phyloP scores from a whole-genome alignment of 2,329 filamentous ascomycete genomes.

The Pseudogymnoascus sp. region DNA sequence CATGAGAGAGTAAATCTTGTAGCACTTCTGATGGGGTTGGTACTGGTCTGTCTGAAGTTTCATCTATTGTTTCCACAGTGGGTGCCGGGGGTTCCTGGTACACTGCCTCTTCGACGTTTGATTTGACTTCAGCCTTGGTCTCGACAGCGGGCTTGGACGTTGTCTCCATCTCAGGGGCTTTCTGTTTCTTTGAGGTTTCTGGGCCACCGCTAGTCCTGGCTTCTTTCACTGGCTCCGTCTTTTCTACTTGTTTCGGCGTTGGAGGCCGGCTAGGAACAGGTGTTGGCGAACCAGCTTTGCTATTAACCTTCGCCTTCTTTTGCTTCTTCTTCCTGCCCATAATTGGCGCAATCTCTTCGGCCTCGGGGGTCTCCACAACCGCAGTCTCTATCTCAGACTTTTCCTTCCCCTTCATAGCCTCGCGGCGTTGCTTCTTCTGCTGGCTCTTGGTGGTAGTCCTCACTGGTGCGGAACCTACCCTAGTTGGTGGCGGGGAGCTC shows the following conservation, averaged over 20 bases:
- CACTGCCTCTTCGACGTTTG: conserved; percentile 15
- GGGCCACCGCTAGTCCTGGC: not conserved
- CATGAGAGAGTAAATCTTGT: conserved; percentile 31
- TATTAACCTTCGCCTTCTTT: conserved; percentile 60
- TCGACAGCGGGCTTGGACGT: conserved; percentile 14
- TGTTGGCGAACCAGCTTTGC: conserved; percentile 22
- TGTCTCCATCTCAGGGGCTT: conserved; percentile 15
- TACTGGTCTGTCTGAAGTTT: conserved; percentile 24
- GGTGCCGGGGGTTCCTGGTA: conserved; percentile 17
- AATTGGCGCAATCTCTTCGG: conserved; percentile 58
- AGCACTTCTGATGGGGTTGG: conserved; percentile 31
- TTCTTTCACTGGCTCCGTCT: conserved; percentile 10
- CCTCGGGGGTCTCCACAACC: conserved; percentile 31
- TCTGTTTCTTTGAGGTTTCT: conserved; percentile 11
- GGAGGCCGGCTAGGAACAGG: conserved; percentile 22
- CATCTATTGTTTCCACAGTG: conserved; percentile 20
- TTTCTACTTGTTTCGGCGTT: conserved; percentile 16
- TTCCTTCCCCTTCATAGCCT: conserved; percentile 58
- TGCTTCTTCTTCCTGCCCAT: conserved; percentile 78
- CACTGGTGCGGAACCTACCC: conserved; percentile 61
- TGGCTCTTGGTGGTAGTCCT: conserved; percentile 69
- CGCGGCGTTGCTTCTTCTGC: conserved; percentile 68
- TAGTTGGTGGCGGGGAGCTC: conserved; percentile 61
- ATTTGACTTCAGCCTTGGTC: conserved; percentile 14
- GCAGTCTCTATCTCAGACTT: conserved; percentile 47